Conservation (phyloP, 2,329 filamentous ascomycete species). For the Myriangium duriaei region DNA sequence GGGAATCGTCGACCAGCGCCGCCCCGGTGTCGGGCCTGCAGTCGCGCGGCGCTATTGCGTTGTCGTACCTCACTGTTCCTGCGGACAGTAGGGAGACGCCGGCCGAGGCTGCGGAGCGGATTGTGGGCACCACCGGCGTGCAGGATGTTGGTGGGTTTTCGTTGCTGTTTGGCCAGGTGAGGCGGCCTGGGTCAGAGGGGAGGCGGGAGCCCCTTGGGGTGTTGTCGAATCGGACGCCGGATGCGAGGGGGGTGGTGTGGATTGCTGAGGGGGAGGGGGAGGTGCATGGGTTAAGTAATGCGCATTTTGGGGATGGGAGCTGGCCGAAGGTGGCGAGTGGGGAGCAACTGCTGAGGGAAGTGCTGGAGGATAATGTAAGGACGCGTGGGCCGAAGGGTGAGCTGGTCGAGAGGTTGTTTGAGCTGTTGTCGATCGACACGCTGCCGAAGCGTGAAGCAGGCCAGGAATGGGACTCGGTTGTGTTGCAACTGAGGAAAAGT, state of each 20-base stretch:
- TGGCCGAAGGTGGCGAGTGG: slow-evolving; percentile 52
- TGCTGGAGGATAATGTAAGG: slow-evolving; percentile 33
- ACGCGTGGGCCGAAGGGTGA: slow-evolving; percentile 33
- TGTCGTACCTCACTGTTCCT: slow-evolving; percentile 42
- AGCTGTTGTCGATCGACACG: slow-evolving; percentile 41
- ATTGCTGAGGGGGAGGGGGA: slow-evolving; percentile 37
- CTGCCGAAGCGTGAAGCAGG: slow-evolving; percentile 39
- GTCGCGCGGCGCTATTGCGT: slow-evolving; percentile 48
- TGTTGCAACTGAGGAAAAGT: slow-evolving; percentile 44
- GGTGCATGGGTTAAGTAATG: slow-evolving; percentile 50
- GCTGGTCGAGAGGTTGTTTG: slow-evolving; percentile 40
- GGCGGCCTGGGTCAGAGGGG: slow-evolving; percentile 25
- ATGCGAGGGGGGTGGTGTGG: slow-evolving; percentile 38
- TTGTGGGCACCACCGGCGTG: slow-evolving; percentile 43
- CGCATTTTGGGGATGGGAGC: slow-evolving; percentile 43
- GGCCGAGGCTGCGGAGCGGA: slow-evolving; percentile 39
- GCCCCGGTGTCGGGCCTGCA: slow-evolving; percentile 29
- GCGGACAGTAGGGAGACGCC: slow-evolving; percentile 29
- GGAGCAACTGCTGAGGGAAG: slow-evolving; percentile 39
- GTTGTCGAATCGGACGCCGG: slow-evolving; percentile 49
- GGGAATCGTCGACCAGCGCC: slow-evolving; percentile 34
- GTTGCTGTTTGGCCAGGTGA: slow-evolving; percentile 44
- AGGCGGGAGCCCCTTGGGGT: slow-evolving; percentile 35
- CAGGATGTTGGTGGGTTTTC: slow-evolving; percentile 51
- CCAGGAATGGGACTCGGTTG: slow-evolving; percentile 42